phyloP scores from a whole-genome alignment of 495 filamentous ascomycete species.

The Penicillium cosmopolitanum region DNA sequence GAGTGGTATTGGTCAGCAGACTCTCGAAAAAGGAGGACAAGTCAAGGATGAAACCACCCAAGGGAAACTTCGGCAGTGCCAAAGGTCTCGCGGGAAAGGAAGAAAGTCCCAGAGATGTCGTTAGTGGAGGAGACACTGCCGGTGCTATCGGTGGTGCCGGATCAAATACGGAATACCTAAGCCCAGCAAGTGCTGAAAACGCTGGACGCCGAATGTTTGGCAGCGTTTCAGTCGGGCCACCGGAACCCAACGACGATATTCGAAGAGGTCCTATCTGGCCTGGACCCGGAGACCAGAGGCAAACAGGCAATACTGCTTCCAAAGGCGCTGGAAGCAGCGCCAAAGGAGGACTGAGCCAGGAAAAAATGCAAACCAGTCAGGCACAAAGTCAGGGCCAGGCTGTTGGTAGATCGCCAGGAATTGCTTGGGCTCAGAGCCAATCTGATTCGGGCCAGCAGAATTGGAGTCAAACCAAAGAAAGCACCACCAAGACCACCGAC shows the following conservation, averaged over 20 bases:
- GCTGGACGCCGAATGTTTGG: constrained; percentile 16
- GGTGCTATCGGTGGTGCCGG: constrained; percentile 10
- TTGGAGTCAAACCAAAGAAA: neutral
- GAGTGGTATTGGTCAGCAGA: constrained; percentile 16
- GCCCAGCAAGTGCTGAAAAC: constrained; percentile 13
- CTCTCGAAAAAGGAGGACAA: constrained; percentile 15
- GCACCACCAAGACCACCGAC: neutral
- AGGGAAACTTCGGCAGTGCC: constrained; percentile 19
- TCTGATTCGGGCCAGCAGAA: neutral
- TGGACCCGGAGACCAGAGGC: constrained; percentile 13
- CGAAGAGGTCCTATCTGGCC: constrained; percentile 27
- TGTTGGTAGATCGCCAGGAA: neutral
- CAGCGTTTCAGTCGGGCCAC: constrained; percentile 2
- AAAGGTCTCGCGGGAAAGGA: constrained; percentile 19
- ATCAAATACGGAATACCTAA: constrained; percentile 12
- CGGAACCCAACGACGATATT: constrained; percentile 30
- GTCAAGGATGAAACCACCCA: constrained; percentile 15
- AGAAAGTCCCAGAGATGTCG: constrained; percentile 14
- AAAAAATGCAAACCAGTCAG: neutral
- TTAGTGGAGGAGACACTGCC: constrained; percentile 5
- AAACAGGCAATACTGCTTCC: constrained; percentile 9
- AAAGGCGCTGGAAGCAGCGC: constrained; percentile 7
- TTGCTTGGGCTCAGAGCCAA: neutral
- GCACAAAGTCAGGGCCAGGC: constrained; percentile 2
- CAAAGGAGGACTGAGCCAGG: neutral